Base-by-base conservation (phyloP, 2,329 filamentous ascomycete species). In the Calonectria pseudoreteaudii region DNA sequence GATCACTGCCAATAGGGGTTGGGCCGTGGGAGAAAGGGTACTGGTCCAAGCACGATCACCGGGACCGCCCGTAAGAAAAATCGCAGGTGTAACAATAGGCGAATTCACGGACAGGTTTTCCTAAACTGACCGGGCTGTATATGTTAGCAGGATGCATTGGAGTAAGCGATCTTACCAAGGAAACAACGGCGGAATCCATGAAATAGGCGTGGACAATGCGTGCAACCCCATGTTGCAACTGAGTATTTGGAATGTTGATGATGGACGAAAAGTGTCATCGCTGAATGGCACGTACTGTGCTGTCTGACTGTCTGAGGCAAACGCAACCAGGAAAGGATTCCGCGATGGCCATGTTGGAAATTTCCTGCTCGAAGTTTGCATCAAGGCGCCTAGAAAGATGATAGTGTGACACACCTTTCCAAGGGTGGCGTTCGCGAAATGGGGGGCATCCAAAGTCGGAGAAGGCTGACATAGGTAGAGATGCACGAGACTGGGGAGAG, bases 11-110 rank as follows among this genome's bases (percentile, higher is more conserved):
- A 34, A 67, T 78, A 75, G 66, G 73, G 53, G 47, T 50, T 58
- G 66, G 44, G 71, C 56, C 50, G 74, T 38, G 58, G 26, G 34
- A 66, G 66, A 23, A 71, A 71, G 28, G 53, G 67, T 28, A n/a
- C 66, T 74, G 58, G 44, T 47, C 71, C 49, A 60, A 73, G 68
- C 47, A 67, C 69, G 70, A 75, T 77, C 73, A 53, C 77, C 78
- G 78, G 78, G 77, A 80, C 69, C 76, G 78, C 73, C 78, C 77
- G 78, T 75, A 68, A 73, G 62, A 64, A 75, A 70, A 41, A 74
- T 74, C 49, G 72, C 76, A 78, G 71, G 76, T 77, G 74, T 69
- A 62, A 70, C 70, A 65, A 80, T 67, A 72, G 70, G 68, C 71
- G 77, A 77, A 49, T 58, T 47, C 60, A 60, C 70, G 30, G 52